Evolutionary conservation across 2,329 filamentous ascomycete genomes (phyloP), one percentile per base, ranked within the genome.

Genomic region (Setomelanomma holmii): DNA sequence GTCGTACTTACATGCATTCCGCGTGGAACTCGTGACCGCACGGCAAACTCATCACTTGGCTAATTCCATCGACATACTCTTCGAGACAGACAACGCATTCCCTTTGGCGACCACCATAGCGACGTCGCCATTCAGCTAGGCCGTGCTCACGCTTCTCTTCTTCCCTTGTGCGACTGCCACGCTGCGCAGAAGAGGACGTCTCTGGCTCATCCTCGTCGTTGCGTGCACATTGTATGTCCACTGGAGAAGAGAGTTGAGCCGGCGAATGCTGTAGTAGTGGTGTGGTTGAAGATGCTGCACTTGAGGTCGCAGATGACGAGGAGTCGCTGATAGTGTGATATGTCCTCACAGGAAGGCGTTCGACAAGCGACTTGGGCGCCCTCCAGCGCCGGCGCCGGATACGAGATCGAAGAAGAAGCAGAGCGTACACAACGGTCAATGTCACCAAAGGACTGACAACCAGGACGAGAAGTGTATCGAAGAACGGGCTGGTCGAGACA

Each of bases 1-100:
- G n/a, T n/a, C n/a, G n/a, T n/a, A 89, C 92, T 88, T 79, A 96
- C 92, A 99, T 98, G 92, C 95, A 99, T 72, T 96, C 92, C 22
- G 83, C 93, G 75, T 99, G 95, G 75, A 98, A 99, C 69, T 99
- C 95, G 73, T 99, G 95, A 30, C 95, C 95, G 76, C 95, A 99
- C 7, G 95, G 95, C 53, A 99, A 78, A 70, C 92, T 96, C 95
- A 99, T 99, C 34, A 99, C 93, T 68, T 87, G 86, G 73, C 92
- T 96, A 65, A 97, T 87, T 34, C 95, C 95, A 74, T 97, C 93
- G 19, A 96, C 82, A 68, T 98, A 99, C 72, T 99, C 95, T 71
- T 99, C 95, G 27, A 99, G 79, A 67, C 95, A 99, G 2, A 99
- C 93, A 11, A 97, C 93, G 71, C 95, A 99, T 74, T 99, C 95